These are phyloP conservation scores for Sabuloglossum arenarium DNA, from an alignment of 495 filamentous ascomycete genomes.

Conservation along the genomic window DNA sequence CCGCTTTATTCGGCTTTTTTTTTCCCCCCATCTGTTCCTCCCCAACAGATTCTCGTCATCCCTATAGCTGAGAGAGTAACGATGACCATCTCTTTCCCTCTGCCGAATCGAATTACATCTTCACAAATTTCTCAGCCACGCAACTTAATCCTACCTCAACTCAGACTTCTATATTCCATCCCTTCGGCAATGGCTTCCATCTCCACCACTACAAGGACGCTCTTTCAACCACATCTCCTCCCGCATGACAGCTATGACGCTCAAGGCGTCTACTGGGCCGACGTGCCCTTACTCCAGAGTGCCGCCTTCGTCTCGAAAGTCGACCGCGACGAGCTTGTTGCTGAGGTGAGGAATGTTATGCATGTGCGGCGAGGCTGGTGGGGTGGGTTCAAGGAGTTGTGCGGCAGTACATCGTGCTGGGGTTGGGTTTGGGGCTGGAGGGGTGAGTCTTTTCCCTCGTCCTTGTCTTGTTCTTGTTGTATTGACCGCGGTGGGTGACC, in stretches of 20 bases:
- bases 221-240: constrained; percentile 50
- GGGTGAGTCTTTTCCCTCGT: constrained; percentile 25
- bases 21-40: too few species aligned
- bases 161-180: too few species aligned
- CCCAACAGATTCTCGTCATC: too few species aligned
- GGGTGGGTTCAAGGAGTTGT: constrained; percentile 67
- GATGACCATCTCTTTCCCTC: too few species aligned
- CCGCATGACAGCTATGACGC: constrained; percentile 66
- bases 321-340: constrained; percentile 39
- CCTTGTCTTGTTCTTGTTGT: not conserved
- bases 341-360: constrained; percentile 39
- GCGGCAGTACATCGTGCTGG: constrained; percentile 75
- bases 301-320: constrained; percentile 49
- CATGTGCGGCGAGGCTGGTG: constrained; percentile 64
- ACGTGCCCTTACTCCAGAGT: constrained; percentile 43
- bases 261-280: constrained; percentile 80
- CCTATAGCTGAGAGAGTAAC: too few species aligned
- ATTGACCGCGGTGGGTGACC: not conserved
- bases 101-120: too few species aligned
- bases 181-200: too few species aligned
- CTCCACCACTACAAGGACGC: too few species aligned
- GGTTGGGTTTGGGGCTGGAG: constrained; percentile 73
- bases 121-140: too few species aligned
- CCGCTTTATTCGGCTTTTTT: too few species aligned
- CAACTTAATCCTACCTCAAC: too few species aligned